Evolutionary conservation across 345 rosid species (phyloP), one percentile per base, ranked within the genome.

Genomic region (Viola odorata): DNA sequence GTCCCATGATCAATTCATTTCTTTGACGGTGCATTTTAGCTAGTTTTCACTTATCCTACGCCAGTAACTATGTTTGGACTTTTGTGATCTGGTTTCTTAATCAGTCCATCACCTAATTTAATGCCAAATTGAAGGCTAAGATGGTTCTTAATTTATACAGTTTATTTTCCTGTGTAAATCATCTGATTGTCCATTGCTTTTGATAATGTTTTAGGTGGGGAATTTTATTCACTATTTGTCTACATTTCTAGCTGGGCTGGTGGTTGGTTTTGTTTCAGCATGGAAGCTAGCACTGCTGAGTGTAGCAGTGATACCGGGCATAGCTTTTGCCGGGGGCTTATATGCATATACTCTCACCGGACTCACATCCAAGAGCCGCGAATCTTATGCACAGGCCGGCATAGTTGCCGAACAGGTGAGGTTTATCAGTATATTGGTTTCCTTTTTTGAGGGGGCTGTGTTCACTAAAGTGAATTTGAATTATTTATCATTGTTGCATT

Each of bases 221-320:
- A 95, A 95, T 63, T 95, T 95, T 61, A 91, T 95, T 49, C 99
- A 95, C 75, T 95, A 91, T 69, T 47, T 95, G 67, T 95, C 99
- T 17, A 95, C 99, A 15, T 95, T 95, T 73, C 77, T 95, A 74
- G 99, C 99, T 45, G 99, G 99, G 66, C 72, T 95, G 58, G 99
- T 95, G 60, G 99, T 95, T 67, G 99, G 99, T 51, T 95, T 95
- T 76, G 97, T 95, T 52, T 85, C 99, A 47, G 99, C 99, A 77
- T 95, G 99, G 99, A 84, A 77, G 83, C 73, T 95, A 64, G 96
- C 99, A 53, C 65, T 95, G 76, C 76, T 95, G 37, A 88, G 99
- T 75, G 84, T 95, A 57, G 99, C 99, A 32, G 91, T 95, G 55
- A 95, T 95, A 56, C 99, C 99, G 5, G 99, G 99, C 53, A 95